These are phyloP conservation scores for Populus davidiana DNA, from an alignment of 345 rosid genomes.

Conservation along the genomic window DNA sequence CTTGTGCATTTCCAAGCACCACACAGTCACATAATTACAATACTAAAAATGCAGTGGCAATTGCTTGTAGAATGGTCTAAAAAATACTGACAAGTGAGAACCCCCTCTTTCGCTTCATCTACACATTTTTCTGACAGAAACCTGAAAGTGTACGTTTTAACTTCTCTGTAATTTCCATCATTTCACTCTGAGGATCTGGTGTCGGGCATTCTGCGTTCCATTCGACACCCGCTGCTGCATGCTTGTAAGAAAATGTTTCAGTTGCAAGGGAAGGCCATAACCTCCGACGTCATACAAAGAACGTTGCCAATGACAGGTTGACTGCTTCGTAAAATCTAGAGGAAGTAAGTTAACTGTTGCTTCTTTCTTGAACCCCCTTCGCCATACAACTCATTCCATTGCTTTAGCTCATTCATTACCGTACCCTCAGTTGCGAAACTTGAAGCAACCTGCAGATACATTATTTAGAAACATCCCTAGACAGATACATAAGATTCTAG, in stretches of 20 bases:
- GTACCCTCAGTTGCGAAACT: slow-evolving; percentile 85
- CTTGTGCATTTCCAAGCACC: slow-evolving; percentile 12
- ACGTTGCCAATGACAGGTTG: neutral
- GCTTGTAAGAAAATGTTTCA: neutral
- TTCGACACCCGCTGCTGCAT: neutral
- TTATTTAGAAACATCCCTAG: neutral
- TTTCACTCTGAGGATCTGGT: neutral
- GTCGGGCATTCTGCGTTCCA: neutral
- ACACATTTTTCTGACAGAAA: slow-evolving; percentile 11
- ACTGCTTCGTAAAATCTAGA: slow-evolving; percentile 33
- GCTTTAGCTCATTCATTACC: slow-evolving; percentile 71
- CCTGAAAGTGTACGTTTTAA: neutral
- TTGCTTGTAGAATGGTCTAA: neutral
- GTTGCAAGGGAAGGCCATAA: neutral
- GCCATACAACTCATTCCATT: slow-evolving; percentile 87
- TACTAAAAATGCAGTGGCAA: slow-evolving; percentile 2
- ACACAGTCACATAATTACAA: slow-evolving; percentile 16
- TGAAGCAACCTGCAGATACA: slow-evolving; percentile 65
- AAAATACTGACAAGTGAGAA: neutral
- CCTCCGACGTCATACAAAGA: neutral
- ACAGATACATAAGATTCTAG: neutral
- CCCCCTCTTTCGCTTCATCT: neutral
- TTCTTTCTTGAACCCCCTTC: slow-evolving; percentile 96
- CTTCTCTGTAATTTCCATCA: neutral
- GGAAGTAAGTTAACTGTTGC: slow-evolving; percentile 78